phyloP scores from a whole-genome alignment of 2,329 filamentous ascomycete genomes.

The Nannizziopsis barbatae region DNA sequence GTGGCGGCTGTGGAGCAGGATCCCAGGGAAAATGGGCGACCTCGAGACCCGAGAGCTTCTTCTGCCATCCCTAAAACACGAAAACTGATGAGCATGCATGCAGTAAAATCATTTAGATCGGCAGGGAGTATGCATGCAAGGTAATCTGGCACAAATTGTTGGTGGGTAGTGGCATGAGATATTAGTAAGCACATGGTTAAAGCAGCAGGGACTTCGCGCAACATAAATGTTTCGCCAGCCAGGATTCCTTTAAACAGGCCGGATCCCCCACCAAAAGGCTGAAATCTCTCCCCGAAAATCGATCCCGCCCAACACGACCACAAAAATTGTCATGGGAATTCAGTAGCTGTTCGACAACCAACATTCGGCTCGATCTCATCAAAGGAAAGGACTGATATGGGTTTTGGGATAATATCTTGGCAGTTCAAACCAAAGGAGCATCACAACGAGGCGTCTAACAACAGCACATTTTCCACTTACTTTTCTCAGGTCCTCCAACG shows the following conservation, averaged over 20 bases:
- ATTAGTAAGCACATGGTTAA: constrained; percentile 13
- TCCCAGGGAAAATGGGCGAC: constrained; percentile 94
- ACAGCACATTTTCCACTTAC: constrained; percentile 47
- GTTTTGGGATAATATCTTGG: background rate
- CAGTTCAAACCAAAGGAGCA: background rate
- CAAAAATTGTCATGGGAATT: background rate
- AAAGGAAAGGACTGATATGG: background rate
- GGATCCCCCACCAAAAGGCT: constrained; percentile 27
- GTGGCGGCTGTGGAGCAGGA: constrained; percentile 58
- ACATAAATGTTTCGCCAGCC: constrained; percentile 30
- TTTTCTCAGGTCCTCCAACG: constrained; percentile 75
- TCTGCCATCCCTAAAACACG: constrained; percentile 70
- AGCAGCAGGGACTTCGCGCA: constrained; percentile 14
- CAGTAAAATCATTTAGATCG: background rate
- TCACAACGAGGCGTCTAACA: background rate
- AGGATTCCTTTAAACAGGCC: constrained; percentile 28
- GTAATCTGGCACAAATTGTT: background rate
- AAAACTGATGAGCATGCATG: background rate
- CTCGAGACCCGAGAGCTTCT: constrained; percentile 71
- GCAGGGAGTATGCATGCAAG: background rate
- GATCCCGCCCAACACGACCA: constrained; percentile 20
- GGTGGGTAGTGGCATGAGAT: background rate
- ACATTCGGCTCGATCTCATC: background rate
- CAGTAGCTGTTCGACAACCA: too few species aligned
- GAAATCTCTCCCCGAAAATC: constrained; percentile 18